A percentile compares a stretch with the other conserved stretches of the same genome.
These are phyloP conservation scores for Botrytis pseudocinerea DNA, from an alignment of 2,329 filamentous ascomycete species.

Conservation along the genomic window DNA sequence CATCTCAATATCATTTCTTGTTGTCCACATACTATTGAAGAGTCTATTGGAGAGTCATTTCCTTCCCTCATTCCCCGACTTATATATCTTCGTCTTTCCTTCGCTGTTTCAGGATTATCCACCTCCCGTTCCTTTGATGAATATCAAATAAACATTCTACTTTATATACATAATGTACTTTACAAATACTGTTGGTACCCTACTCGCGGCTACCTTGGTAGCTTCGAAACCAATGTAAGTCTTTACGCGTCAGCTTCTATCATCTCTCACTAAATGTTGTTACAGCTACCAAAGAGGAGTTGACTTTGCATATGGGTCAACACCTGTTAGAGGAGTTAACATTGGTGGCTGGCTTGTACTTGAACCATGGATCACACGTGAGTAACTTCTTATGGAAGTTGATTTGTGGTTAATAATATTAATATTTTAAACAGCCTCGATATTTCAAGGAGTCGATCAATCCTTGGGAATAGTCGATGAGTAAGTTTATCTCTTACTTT, in stretches of 20 bases:
- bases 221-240: slow-evolving; percentile 22
- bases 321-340: slow-evolving; percentile 45
- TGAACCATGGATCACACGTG: slow-evolving; percentile 53
- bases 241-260: neutral
- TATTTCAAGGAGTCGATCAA: slow-evolving; percentile 47
- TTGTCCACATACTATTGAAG: neutral
- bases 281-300: slow-evolving; percentile 38
- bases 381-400: neutral
- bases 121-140: slow-evolving; percentile 2
- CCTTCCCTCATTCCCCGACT: neutral
- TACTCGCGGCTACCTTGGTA: slow-evolving; percentile 12
- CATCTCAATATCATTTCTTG: neutral
- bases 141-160: neutral
- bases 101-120: neutral
- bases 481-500: neutral
- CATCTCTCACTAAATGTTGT: neutral
- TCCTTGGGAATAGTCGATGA: slow-evolving; percentile 41
- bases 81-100: slow-evolving; percentile 13
- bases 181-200: slow-evolving; percentile 10
- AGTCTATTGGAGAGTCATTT: neutral
- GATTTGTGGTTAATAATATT: neutral
- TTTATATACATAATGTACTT: slow-evolving; percentile 18
- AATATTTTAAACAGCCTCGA: slow-evolving; percentile 43
- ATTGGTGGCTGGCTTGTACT: slow-evolving; percentile 41
- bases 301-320: slow-evolving; percentile 50